phyloP scores from a whole-genome alignment of 176 grass and related monocot species.

The bread wheat (Triticum aestivum) region DNA sequence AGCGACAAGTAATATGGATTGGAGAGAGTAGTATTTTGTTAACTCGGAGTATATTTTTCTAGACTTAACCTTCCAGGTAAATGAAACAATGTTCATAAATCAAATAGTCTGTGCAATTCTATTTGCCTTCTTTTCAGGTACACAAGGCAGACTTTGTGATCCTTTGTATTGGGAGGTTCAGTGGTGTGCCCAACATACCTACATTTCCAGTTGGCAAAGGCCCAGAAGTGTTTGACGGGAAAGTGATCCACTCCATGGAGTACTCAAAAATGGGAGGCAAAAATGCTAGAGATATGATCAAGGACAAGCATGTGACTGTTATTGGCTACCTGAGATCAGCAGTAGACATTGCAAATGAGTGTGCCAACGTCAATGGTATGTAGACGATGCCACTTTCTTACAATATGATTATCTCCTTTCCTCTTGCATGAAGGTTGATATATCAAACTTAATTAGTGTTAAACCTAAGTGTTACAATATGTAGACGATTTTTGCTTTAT shows the following conservation, averaged over 20 bases:
- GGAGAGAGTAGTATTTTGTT: too few relatives aligned
- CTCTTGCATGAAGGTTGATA: background rate
- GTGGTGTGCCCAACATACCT: conserved; percentile 50
- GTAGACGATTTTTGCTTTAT: background rate
- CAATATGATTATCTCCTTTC: too few relatives aligned
- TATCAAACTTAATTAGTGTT: background rate
- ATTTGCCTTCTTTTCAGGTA: too few relatives aligned
- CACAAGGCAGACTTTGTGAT: conserved; percentile 19
- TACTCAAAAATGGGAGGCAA: conserved; percentile 53
- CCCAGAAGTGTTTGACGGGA: conserved; percentile 46
- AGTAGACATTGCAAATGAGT: conserved; percentile 53
- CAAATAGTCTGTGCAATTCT: too few relatives aligned
- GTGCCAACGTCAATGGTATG: conserved; percentile 44
- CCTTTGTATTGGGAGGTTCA: conserved; percentile 61
- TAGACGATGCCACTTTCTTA: too few relatives aligned
- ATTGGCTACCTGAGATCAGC: conserved; percentile 61
- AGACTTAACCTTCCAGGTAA: too few relatives aligned
- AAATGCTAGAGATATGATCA: conserved; percentile 36
- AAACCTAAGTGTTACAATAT: too few relatives aligned
- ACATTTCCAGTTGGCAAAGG: conserved; percentile 42
- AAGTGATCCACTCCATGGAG: conserved; percentile 53
- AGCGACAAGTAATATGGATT: too few relatives aligned
- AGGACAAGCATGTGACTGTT: conserved; percentile 46
- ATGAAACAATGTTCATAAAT: too few relatives aligned
- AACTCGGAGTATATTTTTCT: too few relatives aligned